phyloP scores from a whole-genome alignment of 805 yeast genomes.

The Myxozyma lipomycoides region DNA sequence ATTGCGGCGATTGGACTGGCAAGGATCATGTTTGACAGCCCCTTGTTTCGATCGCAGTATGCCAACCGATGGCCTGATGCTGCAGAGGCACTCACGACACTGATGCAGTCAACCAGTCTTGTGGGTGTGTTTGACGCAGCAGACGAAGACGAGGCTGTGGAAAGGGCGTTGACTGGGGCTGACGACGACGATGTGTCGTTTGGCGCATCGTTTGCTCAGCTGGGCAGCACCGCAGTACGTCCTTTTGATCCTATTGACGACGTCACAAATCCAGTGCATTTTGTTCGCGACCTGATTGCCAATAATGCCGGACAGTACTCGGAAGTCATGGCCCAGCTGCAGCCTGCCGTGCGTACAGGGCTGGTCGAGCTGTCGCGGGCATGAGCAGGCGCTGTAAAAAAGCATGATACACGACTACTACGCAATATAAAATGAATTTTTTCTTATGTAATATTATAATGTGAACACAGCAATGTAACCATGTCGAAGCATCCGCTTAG shows the following conservation, averaged over 20 bases:
- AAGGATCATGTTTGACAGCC: constrained; percentile 41
- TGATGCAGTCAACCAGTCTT: constrained; percentile 12
- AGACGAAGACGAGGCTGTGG: constrained; percentile 28
- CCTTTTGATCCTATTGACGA: constrained; percentile 68
- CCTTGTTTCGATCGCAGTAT: constrained; percentile 44
- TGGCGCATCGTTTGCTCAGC: constrained; percentile 78
- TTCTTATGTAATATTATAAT: too few relatives aligned
- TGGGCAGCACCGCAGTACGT: constrained; percentile 57
- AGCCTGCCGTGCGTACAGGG: neutral
- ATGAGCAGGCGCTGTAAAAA: too few relatives aligned
- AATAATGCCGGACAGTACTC: neutral
- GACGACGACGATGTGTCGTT: constrained; percentile 64
- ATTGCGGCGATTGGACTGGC: constrained; percentile 49
- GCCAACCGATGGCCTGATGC: constrained; percentile 39
- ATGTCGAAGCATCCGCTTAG: too few relatives aligned
- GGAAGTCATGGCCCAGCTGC: constrained; percentile 1
- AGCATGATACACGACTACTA: too few relatives aligned
- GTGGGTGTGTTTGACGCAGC: constrained; percentile 16
- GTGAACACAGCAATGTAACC: too few relatives aligned
- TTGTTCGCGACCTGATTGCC: constrained; percentile 5
- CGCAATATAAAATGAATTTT: too few relatives aligned
- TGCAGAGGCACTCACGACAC: constrained; percentile 6
- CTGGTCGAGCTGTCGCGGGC: neutral
- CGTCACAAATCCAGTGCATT: constrained; percentile 33
- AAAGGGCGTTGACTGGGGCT: constrained; percentile 39